Evolutionary conservation across 140 eudicot genomes (phyloP).

Genomic region (Anethum foeniculum): DNA sequence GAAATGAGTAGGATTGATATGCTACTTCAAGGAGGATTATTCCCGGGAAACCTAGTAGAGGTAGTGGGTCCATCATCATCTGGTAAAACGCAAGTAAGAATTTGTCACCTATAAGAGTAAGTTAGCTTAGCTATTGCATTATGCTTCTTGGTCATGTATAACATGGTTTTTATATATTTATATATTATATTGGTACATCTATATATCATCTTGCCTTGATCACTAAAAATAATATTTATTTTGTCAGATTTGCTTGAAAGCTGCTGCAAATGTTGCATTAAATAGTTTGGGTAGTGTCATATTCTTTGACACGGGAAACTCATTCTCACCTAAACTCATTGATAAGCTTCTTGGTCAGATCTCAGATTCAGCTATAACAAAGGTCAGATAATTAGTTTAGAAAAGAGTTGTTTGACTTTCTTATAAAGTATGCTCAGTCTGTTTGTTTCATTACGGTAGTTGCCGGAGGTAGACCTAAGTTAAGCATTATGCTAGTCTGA

Average conservation of each 20-base stretch:
- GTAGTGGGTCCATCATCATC: constrained; percentile 90
- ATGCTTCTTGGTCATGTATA: background rate
- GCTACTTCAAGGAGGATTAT: constrained; percentile 69
- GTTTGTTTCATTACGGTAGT: background rate
- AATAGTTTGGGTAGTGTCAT: constrained; percentile 31
- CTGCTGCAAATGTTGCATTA: constrained; percentile 61
- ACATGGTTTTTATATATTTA: background rate
- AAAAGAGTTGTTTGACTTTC: background rate
- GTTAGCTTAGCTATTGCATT: background rate
- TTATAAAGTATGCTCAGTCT: background rate
- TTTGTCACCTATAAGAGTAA: background rate
- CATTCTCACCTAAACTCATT: constrained; percentile 67
- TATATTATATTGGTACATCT: background rate
- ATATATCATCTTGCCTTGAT: background rate
- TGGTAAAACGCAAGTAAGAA: constrained; percentile 82
- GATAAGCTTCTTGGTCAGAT: constrained; percentile 39
- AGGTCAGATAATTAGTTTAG: constrained; percentile 22
- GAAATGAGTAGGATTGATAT: constrained; percentile 48
- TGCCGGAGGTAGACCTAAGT: background rate
- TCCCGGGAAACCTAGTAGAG: constrained; percentile 65
- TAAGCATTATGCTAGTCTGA: background rate
- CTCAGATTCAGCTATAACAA: constrained; percentile 31
- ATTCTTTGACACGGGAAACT: constrained; percentile 80
- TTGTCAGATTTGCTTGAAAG: constrained; percentile 64
- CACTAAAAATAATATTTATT: background rate